Base-by-base conservation (phyloP, 1,139 yeast species). In the Diutina mesorugosa region DNA sequence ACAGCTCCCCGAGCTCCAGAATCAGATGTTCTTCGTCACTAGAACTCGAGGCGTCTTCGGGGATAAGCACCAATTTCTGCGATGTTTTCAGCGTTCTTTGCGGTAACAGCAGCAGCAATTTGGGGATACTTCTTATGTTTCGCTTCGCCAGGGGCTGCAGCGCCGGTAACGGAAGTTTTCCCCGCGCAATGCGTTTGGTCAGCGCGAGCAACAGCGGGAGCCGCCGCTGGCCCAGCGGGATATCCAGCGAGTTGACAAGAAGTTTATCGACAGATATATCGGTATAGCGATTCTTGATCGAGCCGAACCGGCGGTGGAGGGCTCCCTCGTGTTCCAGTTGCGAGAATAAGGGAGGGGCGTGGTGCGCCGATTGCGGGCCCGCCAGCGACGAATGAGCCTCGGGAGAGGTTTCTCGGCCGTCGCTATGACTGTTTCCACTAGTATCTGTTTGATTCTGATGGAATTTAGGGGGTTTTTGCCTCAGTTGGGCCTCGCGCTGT, bases 41-140 rank as follows among this genome's bases (percentile, higher is more conserved):
- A 10, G n/a, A 10, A 14, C 41, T 35, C 26, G 26, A 21, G 4
- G 26, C 70, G 26, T 83, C 85, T 57, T 85, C 91, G 0, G 97
- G 98, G 57, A 91, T 90, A 55, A 90, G 73, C 1, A 90, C 98
- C 61, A 90, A 74, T 63, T 88, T 85, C 66, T 90, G 95, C 0
- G 96, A 85, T 1, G 89, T 83, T 64, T 89, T 90, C 1, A 96
- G 87, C 0, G 95, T 86, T 69, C 97, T 76, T n/a, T 89, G 74
- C 0, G 97, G 97, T 45, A 90, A 73, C 3, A 87, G 77, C 62
- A 81, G 87, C 21, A 85, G 76, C 60, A 83, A 73, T 59, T 83
- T 85, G 1, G 87, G 81, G 26, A 80, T 74, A 59, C 74, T 69
- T 45, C 76, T 61, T n/a, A 71, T 71, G 56, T 71, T 70, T 45